Percentiles rank a stretch among this genome's conserved stretches.
Conservation (phyloP, 192 early-diverging fungal genomes). For the Spizellomyces sp. region DNA sequence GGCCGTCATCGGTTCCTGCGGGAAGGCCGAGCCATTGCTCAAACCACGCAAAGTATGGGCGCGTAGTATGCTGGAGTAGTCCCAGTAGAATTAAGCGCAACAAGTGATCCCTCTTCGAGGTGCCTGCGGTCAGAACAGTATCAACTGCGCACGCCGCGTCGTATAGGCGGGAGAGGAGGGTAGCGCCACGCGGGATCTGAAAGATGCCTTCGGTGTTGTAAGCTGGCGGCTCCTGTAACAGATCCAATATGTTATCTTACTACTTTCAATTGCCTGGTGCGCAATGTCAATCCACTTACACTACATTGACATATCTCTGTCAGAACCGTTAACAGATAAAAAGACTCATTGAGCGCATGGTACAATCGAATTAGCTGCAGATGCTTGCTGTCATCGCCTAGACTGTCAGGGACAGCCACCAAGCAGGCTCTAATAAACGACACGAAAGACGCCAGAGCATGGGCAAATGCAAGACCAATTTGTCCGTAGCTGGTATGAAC, state of each 20-base stretch:
- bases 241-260: no score
- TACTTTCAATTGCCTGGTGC: no score
- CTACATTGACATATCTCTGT: no score
- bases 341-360: no score
- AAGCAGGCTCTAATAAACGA: slow-evolving; percentile 5
- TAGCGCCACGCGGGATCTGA: slow-evolving; percentile 12
- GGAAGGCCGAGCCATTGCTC: slow-evolving; percentile 24
- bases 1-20: background rate
- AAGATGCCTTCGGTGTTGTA: background rate
- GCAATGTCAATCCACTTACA: no score
- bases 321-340: no score
- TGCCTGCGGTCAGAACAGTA: background rate
- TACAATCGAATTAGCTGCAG: background rate
- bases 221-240: no score
- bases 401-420: background rate
- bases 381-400: background rate
- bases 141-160: slow-evolving; percentile 15
- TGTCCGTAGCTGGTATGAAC: slow-evolving; percentile 8
- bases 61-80: slow-evolving; percentile 12
- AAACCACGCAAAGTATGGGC: slow-evolving; percentile 26
- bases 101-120: background rate
- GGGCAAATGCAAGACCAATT: slow-evolving; percentile 27
- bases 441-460: slow-evolving; percentile 24
- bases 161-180: slow-evolving; percentile 25
- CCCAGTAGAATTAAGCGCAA: background rate